Conservation (phyloP, 768 basidiomycete genomes). For the Cystofilobasidium bisporidii region DNA sequence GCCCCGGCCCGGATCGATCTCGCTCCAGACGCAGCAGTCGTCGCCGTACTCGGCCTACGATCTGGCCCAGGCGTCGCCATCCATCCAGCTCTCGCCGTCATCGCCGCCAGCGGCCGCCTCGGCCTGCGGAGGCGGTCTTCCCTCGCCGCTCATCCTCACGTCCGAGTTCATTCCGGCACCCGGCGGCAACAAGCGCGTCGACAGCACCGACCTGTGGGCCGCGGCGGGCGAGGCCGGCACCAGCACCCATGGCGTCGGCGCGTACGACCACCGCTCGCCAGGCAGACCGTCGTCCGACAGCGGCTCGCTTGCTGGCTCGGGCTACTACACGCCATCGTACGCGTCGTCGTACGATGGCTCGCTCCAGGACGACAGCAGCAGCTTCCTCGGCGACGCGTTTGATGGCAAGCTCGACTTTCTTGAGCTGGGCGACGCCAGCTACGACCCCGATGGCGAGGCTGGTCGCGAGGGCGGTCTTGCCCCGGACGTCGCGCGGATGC, state of each 20-base stretch:
- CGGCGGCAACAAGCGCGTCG: neutral
- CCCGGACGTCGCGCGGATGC: neutral
- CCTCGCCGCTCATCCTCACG: neutral
- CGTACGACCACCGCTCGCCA: neutral
- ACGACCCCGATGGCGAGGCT: neutral
- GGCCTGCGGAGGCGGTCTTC: neutral
- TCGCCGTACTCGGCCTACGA: neutral
- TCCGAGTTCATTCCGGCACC: neutral
- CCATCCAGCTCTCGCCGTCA: neutral
- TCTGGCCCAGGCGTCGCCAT: neutral
- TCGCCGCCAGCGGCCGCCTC: neutral
- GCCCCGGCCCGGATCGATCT: no score
- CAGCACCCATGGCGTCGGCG: neutral
- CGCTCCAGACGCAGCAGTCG: no score
- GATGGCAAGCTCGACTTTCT: neutral
- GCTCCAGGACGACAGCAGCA: constrained; percentile 1
- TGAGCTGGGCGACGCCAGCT: neutral
- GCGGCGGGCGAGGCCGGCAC: neutral
- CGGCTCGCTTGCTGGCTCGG: neutral
- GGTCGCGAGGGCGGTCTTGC: neutral
- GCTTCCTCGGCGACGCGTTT: neutral
- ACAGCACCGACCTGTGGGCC: neutral
- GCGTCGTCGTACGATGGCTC: constrained; percentile 5
- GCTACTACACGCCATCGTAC: constrained; percentile 7
- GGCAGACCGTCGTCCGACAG: neutral